phyloP scores from a whole-genome alignment of 805 yeast species.

The Hanseniaspora lindneri region DNA sequence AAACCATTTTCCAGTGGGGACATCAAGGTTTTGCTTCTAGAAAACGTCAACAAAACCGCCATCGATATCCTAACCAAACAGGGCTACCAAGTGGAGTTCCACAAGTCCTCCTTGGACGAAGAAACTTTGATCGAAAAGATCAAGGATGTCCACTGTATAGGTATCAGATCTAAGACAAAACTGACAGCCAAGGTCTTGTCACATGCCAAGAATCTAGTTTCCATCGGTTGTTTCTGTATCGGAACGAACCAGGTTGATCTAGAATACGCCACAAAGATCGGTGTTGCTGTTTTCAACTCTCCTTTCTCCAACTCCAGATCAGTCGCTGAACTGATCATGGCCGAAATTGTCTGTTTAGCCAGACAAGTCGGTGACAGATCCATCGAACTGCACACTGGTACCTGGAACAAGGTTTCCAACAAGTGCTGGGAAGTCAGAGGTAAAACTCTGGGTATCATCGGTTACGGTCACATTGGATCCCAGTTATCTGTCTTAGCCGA shows the following conservation, averaged over 20 bases:
- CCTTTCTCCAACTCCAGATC: constrained; percentile 98
- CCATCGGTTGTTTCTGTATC: constrained; percentile 95
- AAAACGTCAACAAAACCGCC: constrained; percentile 90
- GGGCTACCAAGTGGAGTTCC: constrained; percentile 95
- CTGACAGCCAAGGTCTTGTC: constrained; percentile 65
- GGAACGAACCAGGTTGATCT: constrained; percentile 97
- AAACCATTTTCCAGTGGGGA: constrained; percentile 95
- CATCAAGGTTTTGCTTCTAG: constrained; percentile 78
- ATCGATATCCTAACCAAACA: constrained; percentile 70
- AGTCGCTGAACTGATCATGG: constrained; percentile 94
- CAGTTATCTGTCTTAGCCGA: constrained; percentile 95
- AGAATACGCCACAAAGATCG: constrained; percentile 79
- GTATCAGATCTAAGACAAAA: constrained; percentile 94
- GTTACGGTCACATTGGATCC: constrained; percentile 97
- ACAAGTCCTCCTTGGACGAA: constrained; percentile 79
- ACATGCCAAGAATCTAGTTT: constrained; percentile 81
- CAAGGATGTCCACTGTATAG: constrained; percentile 87
- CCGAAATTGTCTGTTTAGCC: constrained; percentile 85
- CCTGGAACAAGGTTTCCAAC: constrained; percentile 92
- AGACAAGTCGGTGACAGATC: constrained; percentile 97
- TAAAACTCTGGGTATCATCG: constrained; percentile 90
- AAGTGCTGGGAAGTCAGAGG: constrained; percentile 99
- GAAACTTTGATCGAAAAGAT: constrained; percentile 91
- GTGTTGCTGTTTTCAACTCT: constrained; percentile 94
- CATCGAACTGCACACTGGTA: constrained; percentile 86